phyloP scores from a whole-genome alignment of 2,329 filamentous ascomycete genomes.

The Fusarium sp. region DNA sequence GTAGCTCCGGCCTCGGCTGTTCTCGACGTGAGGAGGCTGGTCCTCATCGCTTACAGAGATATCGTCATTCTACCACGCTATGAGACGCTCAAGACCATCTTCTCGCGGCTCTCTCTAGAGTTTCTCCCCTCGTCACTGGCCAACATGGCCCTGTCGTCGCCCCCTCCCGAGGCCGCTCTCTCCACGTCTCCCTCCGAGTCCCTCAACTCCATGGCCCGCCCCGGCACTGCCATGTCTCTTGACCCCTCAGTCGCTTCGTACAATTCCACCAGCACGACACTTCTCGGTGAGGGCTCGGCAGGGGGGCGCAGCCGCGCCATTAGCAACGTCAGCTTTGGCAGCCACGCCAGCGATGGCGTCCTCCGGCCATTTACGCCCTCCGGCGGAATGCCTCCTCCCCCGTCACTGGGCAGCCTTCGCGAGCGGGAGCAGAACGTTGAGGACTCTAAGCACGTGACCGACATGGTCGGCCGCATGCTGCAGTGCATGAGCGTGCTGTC shows the following conservation, averaged over 20 bases:
- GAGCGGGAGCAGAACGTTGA: conserved; percentile 69
- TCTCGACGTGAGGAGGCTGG: conserved; percentile 86
- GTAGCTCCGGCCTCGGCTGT: conserved; percentile 61
- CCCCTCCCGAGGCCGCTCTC: conserved; percentile 58
- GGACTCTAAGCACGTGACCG: conserved; percentile 81
- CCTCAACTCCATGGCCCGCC: conserved; percentile 59
- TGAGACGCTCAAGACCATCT: conserved; percentile 86
- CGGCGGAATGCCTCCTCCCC: conserved; percentile 37
- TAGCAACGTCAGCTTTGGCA: conserved; percentile 78
- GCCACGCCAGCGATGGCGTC: conserved; percentile 57
- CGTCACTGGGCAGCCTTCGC: conserved; percentile 53
- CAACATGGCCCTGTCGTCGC: conserved; percentile 62
- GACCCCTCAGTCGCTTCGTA: conserved; percentile 80
- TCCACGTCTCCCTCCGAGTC: conserved; percentile 62
- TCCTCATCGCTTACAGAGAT: conserved; percentile 87
- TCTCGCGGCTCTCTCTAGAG: conserved; percentile 87
- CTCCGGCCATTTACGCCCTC: conserved; percentile 62
- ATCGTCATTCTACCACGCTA: conserved; percentile 87
- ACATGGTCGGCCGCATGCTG: conserved; percentile 93
- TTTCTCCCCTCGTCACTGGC: conserved; percentile 66
- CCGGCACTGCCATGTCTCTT: conserved; percentile 76
- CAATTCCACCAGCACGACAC: conserved; percentile 79
- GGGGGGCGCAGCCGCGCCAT: conserved; percentile 78
- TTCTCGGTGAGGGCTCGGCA: conserved; percentile 70
- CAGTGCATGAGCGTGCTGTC: conserved; percentile 94